Conservation (phyloP, 331 rosid species). For the Dryas integrifolia region DNA sequence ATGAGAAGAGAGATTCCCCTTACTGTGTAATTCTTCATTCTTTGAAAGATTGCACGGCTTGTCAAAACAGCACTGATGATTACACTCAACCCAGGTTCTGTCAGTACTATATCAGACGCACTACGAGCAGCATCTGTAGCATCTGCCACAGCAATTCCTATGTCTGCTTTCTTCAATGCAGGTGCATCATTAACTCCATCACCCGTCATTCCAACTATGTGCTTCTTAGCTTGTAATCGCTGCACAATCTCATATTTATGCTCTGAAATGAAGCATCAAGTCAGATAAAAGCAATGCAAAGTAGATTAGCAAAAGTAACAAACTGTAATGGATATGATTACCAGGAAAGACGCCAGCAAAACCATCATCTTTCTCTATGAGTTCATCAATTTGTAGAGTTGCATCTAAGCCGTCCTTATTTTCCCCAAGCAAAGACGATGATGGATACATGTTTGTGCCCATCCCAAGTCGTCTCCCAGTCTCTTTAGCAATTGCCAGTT, state of each 20-base stretch:
- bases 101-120: conserved; percentile 72
- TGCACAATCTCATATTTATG: conserved; percentile 67
- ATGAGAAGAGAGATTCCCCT: conserved; percentile 11
- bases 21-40: conserved; percentile 78
- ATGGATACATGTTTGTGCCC: conserved; percentile 42
- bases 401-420: conserved; percentile 33
- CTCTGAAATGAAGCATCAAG: conserved; percentile 32
- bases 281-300: conserved; percentile 9
- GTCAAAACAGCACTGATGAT: conserved; percentile 72
- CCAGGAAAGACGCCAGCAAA: conserved; percentile 45
- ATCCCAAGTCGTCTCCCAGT: conserved; percentile 42
- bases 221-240: conserved; percentile 63
- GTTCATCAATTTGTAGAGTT: conserved; percentile 32
- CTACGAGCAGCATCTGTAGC: conserved; percentile 79
- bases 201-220: conserved; percentile 68
- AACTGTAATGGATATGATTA: background rate
- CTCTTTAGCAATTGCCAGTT: conserved; percentile 41
- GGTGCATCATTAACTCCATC: conserved; percentile 70
- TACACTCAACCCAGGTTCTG: conserved; percentile 73
- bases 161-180: conserved; percentile 39
- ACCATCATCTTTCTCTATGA: conserved; percentile 39
- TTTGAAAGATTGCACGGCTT: conserved; percentile 69
- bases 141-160: conserved; percentile 72
- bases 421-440: conserved; percentile 36
- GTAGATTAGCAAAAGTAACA: background rate